phyloP scores from a whole-genome alignment of 2,329 filamentous ascomycete species.

The Microascus cirrosus region DNA sequence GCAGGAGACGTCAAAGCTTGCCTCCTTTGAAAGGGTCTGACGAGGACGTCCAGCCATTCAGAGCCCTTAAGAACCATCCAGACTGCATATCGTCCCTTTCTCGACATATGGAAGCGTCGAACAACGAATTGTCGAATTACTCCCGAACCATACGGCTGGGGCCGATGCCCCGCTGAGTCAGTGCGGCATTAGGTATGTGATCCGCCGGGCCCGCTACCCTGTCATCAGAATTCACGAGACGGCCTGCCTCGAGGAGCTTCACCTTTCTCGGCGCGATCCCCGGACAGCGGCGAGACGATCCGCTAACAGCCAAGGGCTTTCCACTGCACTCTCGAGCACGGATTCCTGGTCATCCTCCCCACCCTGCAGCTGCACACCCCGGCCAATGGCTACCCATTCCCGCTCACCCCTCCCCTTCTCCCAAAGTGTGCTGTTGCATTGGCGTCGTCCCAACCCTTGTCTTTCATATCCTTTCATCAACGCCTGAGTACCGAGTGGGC shows the following conservation, averaged over 20 bases:
- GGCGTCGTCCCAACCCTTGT: neutral
- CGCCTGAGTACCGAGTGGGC: neutral
- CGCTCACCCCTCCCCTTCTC: neutral
- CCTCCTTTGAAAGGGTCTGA: neutral
- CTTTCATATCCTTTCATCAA: neutral
- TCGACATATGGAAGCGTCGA: neutral
- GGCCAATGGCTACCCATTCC: neutral
- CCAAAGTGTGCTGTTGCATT: neutral
- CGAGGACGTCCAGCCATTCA: neutral
- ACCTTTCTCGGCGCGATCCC: slow-evolving; percentile 3
- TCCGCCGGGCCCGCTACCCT: neutral
- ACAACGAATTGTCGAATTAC: neutral
- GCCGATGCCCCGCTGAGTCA: neutral
- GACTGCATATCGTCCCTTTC: neutral
- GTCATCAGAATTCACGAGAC: neutral
- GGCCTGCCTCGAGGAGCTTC: neutral
- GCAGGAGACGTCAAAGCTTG: neutral
- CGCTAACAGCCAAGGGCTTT: neutral
- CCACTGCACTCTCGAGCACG: neutral
- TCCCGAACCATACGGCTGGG: neutral
- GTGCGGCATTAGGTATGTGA: neutral
- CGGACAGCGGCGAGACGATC: neutral
- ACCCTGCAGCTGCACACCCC: neutral
- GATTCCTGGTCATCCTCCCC: neutral
- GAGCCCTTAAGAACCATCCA: neutral